Conservation (phyloP, 257 asterid genomes). For the Ocimum tenuiflorum region DNA sequence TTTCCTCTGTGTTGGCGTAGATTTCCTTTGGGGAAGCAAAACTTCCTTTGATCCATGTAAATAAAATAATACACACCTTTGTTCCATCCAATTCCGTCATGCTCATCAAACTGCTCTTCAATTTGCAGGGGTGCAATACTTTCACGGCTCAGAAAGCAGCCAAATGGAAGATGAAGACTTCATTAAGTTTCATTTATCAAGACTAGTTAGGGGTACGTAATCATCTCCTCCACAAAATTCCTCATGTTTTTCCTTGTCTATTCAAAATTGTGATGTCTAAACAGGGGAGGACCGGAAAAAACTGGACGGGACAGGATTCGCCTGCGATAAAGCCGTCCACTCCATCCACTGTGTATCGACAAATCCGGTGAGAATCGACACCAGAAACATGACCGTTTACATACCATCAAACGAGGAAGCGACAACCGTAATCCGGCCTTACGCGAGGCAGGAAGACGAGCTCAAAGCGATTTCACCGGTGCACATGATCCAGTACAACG, state of each 20-base stretch:
- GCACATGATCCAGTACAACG: constrained; percentile 17
- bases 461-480: constrained; percentile 33
- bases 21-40: constrained; percentile 31
- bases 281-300: constrained; percentile 46
- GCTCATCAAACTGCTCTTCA: background rate
- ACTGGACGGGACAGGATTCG: constrained; percentile 44
- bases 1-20: constrained; percentile 27
- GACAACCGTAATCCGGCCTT: constrained; percentile 35
- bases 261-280: no score
- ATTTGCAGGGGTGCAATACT: constrained; percentile 34
- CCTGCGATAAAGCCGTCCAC: constrained; percentile 32
- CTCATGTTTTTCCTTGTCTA: no score
- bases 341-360: constrained; percentile 42
- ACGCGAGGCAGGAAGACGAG: constrained; percentile 46
- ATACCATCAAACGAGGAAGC: constrained; percentile 17
- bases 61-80: background rate
- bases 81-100: background rate
- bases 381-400: constrained; percentile 33
- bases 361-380: constrained; percentile 29
- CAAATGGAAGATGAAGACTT: constrained; percentile 14
- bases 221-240: no score
- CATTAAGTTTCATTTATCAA: constrained; percentile 22
- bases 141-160: constrained; percentile 13
- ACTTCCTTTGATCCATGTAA: constrained; percentile 33
- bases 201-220: constrained; percentile 37